Conservation (phyloP, 179 eudicot genomes). For the Drosera spatulata region DNA sequence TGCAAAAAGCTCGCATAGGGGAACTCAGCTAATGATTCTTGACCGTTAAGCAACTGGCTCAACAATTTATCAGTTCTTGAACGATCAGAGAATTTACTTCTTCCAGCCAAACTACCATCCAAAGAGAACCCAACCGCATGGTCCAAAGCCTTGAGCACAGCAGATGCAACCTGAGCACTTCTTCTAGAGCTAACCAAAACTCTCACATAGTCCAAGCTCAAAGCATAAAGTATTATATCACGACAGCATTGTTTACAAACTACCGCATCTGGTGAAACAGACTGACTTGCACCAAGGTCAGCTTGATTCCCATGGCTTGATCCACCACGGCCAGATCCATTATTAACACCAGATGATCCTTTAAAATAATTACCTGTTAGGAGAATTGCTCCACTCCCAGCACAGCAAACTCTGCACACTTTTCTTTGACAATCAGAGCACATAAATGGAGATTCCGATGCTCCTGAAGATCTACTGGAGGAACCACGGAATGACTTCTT, state of each 20-base stretch:
- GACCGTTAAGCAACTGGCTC: slow-evolving; percentile 52
- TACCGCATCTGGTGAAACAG: slow-evolving; percentile 42
- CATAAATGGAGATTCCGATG: slow-evolving; percentile 29
- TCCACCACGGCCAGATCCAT: slow-evolving; percentile 45
- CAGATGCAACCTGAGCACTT: slow-evolving; percentile 42
- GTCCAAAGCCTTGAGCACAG: slow-evolving; percentile 53
- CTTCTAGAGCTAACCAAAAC: slow-evolving; percentile 66
- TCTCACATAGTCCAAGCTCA: slow-evolving; percentile 71
- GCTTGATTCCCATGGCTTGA: slow-evolving; percentile 35
- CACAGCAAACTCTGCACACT: slow-evolving; percentile 84
- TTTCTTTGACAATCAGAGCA: slow-evolving; percentile 69
- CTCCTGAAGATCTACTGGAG: slow-evolving; percentile 16
- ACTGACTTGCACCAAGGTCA: slow-evolving; percentile 45
- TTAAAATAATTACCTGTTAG: slow-evolving; percentile 40
- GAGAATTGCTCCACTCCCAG: slow-evolving; percentile 87
- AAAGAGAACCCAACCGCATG: slow-evolving; percentile 52
- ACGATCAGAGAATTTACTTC: slow-evolving; percentile 20
- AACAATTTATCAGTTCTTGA: slow-evolving; percentile 18
- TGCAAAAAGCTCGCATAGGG: slow-evolving; percentile 78
- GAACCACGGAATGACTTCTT: slow-evolving; percentile 20
- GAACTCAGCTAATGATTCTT: slow-evolving; percentile 87
- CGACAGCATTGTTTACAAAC: slow-evolving; percentile 80
- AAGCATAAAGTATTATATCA: slow-evolving; percentile 72
- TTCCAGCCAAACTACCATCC: slow-evolving; percentile 23
- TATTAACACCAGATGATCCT: slow-evolving; percentile 39